These are phyloP conservation scores for Plasmodium chabaudi DNA, from an alignment of 169 alveolate species.

Conservation along the genomic window DNA sequence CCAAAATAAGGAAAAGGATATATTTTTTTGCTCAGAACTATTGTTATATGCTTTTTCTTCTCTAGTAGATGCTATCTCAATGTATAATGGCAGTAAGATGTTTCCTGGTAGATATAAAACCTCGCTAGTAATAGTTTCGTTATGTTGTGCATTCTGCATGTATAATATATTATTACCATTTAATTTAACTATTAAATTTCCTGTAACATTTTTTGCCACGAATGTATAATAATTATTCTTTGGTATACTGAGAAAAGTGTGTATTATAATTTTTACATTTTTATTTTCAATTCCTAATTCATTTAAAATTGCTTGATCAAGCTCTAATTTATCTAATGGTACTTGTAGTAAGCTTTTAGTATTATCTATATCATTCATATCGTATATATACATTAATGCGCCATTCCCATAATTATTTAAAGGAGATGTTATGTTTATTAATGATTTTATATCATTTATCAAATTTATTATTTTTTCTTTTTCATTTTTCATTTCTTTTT, in stretches of 20 bases:
- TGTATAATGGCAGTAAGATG: slow-evolving; percentile 37
- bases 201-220: slow-evolving; percentile 35
- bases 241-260: slow-evolving; percentile 49
- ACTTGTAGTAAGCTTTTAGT: slow-evolving; percentile 37
- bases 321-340: slow-evolving; percentile 46
- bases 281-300: slow-evolving; percentile 61
- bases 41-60: not conserved
- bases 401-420: slow-evolving; percentile 72
- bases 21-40: not conserved
- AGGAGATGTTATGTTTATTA: slow-evolving; percentile 39
- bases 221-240: slow-evolving; percentile 33
- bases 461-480: slow-evolving; percentile 39
- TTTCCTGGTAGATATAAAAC: slow-evolving; percentile 31
- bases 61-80: slow-evolving; percentile 48
- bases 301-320: slow-evolving; percentile 34
- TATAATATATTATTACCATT: slow-evolving; percentile 48
- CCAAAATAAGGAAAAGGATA: slow-evolving; percentile 64
- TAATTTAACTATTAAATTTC: slow-evolving; percentile 42
- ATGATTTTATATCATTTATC: slow-evolving; percentile 47
- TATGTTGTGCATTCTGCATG: slow-evolving; percentile 8
- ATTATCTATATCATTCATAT: slow-evolving; percentile 26
- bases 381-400: slow-evolving; percentile 67
- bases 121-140: slow-evolving; percentile 21
- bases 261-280: slow-evolving; percentile 59
- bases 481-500: slow-evolving; percentile 59